A percentile compares a stretch with the other conserved stretches of the same genome.
phyloP scores from a whole-genome alignment of 2,329 filamentous ascomycete species.

The Alternaria triticina region DNA sequence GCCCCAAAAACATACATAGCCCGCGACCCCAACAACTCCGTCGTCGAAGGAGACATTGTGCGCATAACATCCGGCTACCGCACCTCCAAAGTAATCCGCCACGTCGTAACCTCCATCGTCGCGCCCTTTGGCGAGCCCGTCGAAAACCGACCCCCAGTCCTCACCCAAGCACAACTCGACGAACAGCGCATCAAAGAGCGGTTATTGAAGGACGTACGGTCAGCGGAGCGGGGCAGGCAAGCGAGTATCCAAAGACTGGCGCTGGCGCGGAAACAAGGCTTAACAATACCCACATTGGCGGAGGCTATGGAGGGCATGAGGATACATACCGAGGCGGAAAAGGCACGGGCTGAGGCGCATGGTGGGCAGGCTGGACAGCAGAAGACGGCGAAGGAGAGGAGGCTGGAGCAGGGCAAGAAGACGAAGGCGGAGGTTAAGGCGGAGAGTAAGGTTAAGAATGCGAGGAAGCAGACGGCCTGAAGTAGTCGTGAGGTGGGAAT shows the following conservation, averaged over 20 bases:
- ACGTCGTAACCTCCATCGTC: slow-evolving; percentile 77
- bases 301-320: slow-evolving; percentile 39
- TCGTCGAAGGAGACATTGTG: slow-evolving; percentile 77
- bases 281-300: slow-evolving; percentile 38
- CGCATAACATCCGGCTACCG: slow-evolving; percentile 71
- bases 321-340: slow-evolving; percentile 26
- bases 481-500: background rate
- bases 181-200: slow-evolving; percentile 62
- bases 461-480: slow-evolving; percentile 26
- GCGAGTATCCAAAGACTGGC: slow-evolving; percentile 37
- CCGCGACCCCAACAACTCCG: slow-evolving; percentile 77
- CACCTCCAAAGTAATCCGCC: slow-evolving; percentile 70
- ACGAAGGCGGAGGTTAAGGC: slow-evolving; percentile 31
- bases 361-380: slow-evolving; percentile 35
- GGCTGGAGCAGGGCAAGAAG: slow-evolving; percentile 30
- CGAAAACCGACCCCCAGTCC: slow-evolving; percentile 69
- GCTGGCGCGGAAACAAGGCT: slow-evolving; percentile 34
- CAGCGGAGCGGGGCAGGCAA: slow-evolving; percentile 45
- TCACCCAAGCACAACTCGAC: slow-evolving; percentile 67
- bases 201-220: slow-evolving; percentile 63
- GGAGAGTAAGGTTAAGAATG: slow-evolving; percentile 29
- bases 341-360: slow-evolving; percentile 29
- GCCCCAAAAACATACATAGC: slow-evolving; percentile 71
- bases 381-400: slow-evolving; percentile 35
- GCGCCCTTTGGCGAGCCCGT: slow-evolving; percentile 72